Evolutionary conservation across 108 stramenopile genomes (phyloP).

Genomic region (Fistulifera solaris): DNA sequence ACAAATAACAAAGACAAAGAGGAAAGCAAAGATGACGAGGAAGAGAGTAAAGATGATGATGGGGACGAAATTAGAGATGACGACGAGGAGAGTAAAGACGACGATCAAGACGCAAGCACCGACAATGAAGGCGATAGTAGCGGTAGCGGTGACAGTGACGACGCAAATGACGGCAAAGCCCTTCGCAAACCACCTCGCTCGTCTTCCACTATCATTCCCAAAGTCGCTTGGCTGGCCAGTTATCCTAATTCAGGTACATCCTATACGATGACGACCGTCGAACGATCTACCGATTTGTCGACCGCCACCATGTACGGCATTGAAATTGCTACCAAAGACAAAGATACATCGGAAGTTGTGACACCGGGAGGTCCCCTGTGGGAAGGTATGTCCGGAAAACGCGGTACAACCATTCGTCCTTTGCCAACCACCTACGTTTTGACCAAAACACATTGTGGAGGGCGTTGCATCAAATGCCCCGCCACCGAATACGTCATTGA

Average conservation of each 20-base stretch:
- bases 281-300: constrained; percentile 7
- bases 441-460: constrained; percentile 78
- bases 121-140: neutral
- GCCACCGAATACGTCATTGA: constrained; percentile 48
- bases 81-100: neutral
- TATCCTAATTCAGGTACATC: constrained; percentile 25
- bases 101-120: neutral
- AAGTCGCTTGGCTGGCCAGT: constrained; percentile 20
- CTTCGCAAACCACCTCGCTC: neutral
- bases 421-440: constrained; percentile 33
- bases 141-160: too few species aligned
- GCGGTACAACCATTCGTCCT: constrained; percentile 13
- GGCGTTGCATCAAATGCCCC: constrained; percentile 44
- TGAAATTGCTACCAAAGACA: constrained; percentile 10
- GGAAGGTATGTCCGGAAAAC: constrained; percentile 27
- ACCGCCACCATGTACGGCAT: constrained; percentile 20
- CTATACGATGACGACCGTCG: constrained; percentile 17
- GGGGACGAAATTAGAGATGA: neutral
- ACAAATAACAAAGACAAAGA: constrained; percentile 5
- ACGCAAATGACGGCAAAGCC: neutral
- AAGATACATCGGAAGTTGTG: neutral
- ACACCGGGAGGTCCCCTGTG: constrained; percentile 23
- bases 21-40: neutral
- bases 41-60: neutral
- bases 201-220: neutral